Base-by-base conservation (phyloP, 768 basidiomycete species). In the Lactarius trivialis region DNA sequence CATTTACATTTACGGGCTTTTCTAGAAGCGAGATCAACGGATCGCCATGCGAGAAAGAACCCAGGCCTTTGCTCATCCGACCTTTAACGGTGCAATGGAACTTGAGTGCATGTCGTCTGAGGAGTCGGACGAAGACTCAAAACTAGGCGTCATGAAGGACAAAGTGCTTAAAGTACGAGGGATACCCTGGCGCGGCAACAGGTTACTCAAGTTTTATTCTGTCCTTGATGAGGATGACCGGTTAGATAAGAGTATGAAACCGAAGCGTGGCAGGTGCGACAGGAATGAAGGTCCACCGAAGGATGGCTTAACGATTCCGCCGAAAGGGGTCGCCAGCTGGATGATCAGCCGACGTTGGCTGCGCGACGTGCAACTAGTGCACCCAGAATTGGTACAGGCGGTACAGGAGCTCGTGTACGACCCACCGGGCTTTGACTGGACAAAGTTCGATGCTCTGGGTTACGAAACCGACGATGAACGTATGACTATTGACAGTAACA, bases 71-170 rank as follows among this genome's bases (percentile, higher is more conserved):
- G 79, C 83, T 58, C 84, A 89, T 71, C 76, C 82, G 28, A 78
- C 75, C 15, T 90, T 90, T 68, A 86, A 89, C 68, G 82, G 82
- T 15, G 88, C 89, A 15, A 72, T 91, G 60, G 84, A 86, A 63
- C 64, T 82, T 21, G 89, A 90, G 52, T 90, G 88, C 72, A 88
- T 90, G 85, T 91, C 89, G 30, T 86, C 85, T 33, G 89, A 91
- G 66, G 89, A 91, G 70, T 89, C 88, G 15, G 83, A 83, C 64
- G 74, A 73, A 54, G 86, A 86, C 15, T 41, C 57, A 37, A 72
- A 74, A 36, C 73, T 72, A 33, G 67, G 58, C 32, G 15, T 43
- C 4, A 19, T 53, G 70, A 45, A 70, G 72, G 39, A 71, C 69
- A 63, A 75, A 73, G 65, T 78, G 9, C 72, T 89, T 26, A 78